Base-by-base conservation (phyloP, 2,329 filamentous ascomycete species). In the Rutstroemia sydowiana region DNA sequence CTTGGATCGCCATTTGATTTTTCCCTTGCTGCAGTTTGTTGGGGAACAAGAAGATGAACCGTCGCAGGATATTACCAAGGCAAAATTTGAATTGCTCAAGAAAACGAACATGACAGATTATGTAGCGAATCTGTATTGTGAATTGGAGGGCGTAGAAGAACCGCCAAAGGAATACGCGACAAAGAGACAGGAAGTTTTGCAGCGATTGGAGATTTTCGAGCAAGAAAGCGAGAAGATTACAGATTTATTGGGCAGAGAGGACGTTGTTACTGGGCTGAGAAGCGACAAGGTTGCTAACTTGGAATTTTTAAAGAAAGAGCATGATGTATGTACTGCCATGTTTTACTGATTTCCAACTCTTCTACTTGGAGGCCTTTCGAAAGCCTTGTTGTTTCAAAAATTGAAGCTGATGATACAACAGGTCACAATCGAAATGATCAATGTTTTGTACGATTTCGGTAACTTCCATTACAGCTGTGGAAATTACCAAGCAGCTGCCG, bases 51-150 rank as follows among this genome's bases (percentile, higher is more conserved):
- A 95, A 60, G 84, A 90, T 69, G 87, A 90, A 66, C 80, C 78
- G 71, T 72, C 79, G 51, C 76, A 76, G 64, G 84, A 91, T 69
- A 84, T 95, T 64, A 85, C 85, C 58, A 82, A 87, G 68, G 84
- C 90, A 64, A 95, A 95, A 73, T 95, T 92, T 71, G 85, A 92
- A 73, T 83, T 98, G 54, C 82, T 98, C 62, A 92, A 95, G 75
- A 85, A 90, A 70, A 97, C 93, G 66, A 96, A 97, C 78, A 98
- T 98, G 93, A 93, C 87, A 65, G 93, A 98, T 73, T 98, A 95
- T 70, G 88, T 97, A 50, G 91, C 91, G 66, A 87, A 85, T 66
- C 76, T 98, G 61, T 89, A 95, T 77, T 87, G 87, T 69, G 87
- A 96, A 66, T 82, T 98, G 61, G 83, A 97, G 75, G 79, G 84